Evolutionary conservation across 2,329 filamentous ascomycete species (phyloP).

Genomic region (Sphaerulina vaccinii): DNA sequence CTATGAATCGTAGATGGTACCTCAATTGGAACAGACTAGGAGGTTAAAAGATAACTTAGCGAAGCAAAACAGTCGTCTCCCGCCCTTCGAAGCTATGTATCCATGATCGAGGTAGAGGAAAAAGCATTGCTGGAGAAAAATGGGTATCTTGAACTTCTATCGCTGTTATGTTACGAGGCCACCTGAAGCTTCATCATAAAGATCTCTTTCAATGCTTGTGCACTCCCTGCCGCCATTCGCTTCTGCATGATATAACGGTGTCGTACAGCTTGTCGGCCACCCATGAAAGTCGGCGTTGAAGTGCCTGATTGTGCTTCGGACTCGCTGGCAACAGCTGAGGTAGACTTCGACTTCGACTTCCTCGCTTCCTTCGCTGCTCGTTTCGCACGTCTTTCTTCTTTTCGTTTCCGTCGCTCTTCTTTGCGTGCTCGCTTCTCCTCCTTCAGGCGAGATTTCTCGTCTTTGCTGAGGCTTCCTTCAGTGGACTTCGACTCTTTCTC

Average conservation of each 20-base stretch:
- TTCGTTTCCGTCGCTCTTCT: constrained; percentile 48
- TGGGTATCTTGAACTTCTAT: no score
- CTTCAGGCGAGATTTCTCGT: constrained; percentile 40
- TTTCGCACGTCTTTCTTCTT: constrained; percentile 52
- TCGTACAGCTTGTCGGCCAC: constrained; percentile 66
- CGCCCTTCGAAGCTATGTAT: no score
- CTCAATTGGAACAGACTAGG: no score
- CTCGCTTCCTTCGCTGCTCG: constrained; percentile 47
- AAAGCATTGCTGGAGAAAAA: no score
- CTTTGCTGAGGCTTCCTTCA: not conserved
- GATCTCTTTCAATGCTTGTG: constrained; percentile 81
- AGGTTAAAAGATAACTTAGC: no score
- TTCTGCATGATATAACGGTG: constrained; percentile 87
- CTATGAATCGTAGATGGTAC: no score
- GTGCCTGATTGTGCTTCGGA: constrained; percentile 29
- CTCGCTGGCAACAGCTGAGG: constrained; percentile 18
- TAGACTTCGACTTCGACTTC: constrained; percentile 34
- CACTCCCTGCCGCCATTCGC: constrained; percentile 75
- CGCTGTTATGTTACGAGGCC: constrained; percentile 21
- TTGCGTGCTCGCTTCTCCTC: constrained; percentile 48
- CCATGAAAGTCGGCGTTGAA: constrained; percentile 33
- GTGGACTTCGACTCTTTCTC: constrained; percentile 19
- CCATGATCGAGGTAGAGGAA: no score
- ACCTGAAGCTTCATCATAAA: constrained; percentile 62
- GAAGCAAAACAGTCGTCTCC: no score